Base-by-base conservation (phyloP, 495 filamentous ascomycete genomes). In the Hapsidospora chrysogenum region DNA sequence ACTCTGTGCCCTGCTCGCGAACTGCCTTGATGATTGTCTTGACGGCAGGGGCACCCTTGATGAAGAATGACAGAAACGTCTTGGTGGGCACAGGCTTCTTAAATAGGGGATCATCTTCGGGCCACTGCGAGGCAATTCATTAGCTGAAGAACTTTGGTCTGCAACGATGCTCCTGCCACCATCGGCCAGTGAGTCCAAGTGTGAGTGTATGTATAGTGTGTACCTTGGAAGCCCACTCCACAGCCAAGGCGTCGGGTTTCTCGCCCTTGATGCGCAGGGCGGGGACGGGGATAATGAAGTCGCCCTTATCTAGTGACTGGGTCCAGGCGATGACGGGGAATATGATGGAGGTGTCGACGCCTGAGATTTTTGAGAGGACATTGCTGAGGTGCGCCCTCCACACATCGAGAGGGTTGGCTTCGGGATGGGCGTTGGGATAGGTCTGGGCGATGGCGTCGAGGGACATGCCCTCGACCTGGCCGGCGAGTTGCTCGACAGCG, bases 351-450 rank as follows among this genome's bases (percentile, higher is more conserved):
- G 72, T 46, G 30, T 87, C 79, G 33, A 87, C 75, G 8, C 72
- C 79, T 14, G 77, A 74, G 33, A 79, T 67, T n/a, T 68, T 60
- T n/a, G 69, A 64, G 20, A 97, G 61, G 21, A 78, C 64, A 29
- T 79, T 65, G 36, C 80, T 68, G 42, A 95, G 75, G 42, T 92
- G 82, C 33, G 78, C 70, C 27, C 89, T 70, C 65, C 87, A 96
- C 40, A 92, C 61, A 52, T 97, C 87, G 38, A 85, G 65, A 16
- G 82, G 80, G 61, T 97, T 97, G 47, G 73, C 39, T 8, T 76
- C 66, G 16, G 85, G 81, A 41, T 70, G 57, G 23, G 63, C 68
- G 40, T 61, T 62, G 27, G 70, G 67, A 41, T 62, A 77, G 33
- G 56, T 56, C 20, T 56, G 50, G 31, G 50, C 29, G 34, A 61